These are phyloP conservation scores for Hippophae tibetana DNA, from an alignment of 306 rosid genomes.

Conservation along the genomic window DNA sequence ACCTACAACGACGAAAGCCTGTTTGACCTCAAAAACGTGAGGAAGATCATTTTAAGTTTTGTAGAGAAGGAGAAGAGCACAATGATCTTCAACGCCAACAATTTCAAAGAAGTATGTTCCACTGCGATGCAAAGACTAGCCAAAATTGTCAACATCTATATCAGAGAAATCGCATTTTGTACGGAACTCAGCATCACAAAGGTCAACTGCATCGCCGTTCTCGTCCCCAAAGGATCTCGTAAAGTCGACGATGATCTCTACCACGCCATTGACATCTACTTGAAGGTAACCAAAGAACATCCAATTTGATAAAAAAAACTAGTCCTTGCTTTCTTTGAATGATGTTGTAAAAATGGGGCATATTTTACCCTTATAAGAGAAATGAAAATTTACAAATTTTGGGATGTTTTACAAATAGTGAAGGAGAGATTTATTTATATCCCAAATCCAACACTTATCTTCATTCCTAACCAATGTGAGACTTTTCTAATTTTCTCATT, in stretches of 20 bases:
- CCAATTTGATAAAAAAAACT: no score
- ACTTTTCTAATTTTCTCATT: no score
- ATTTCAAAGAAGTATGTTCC: conserved; percentile 40
- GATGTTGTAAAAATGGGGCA: no score
- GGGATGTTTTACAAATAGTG: no score
- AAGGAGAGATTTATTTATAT: no score
- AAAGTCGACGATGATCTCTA: conserved; percentile 72
- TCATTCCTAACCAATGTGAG: no score
- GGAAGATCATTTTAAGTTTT: conserved; percentile 51
- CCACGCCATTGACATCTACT: conserved; percentile 68
- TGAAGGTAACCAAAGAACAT: conserved; percentile 36
- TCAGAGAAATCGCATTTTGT: conserved; percentile 50
- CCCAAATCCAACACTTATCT: no score
- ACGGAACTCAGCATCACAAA: conserved; percentile 53
- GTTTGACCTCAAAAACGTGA: conserved; percentile 61
- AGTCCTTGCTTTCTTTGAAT: no score
- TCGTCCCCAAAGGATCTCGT: conserved; percentile 51
- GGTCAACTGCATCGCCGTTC: conserved; percentile 58
- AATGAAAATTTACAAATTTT: no score
- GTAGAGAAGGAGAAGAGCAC: conserved; percentile 61
- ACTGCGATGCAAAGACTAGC: conserved; percentile 45
- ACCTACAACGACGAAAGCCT: conserved; percentile 80
- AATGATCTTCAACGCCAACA: conserved; percentile 49
- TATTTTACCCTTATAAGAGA: no score
- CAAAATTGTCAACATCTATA: conserved; percentile 49